Conservation (phyloP, 139 green algal species). For the Edaphochlamys debaryana region DNA sequence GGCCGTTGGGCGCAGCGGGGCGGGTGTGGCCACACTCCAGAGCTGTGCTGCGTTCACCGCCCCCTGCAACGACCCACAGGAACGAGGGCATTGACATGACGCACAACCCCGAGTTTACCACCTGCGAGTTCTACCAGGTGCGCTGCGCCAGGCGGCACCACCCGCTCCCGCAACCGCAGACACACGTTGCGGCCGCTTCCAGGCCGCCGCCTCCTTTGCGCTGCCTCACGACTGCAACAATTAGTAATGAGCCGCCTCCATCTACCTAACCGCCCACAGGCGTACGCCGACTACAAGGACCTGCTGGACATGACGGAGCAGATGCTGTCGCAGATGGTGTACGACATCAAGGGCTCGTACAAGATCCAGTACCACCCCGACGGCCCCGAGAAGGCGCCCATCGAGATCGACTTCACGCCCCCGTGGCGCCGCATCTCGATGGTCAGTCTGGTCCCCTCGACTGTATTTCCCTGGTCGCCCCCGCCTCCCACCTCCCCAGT, state of each 20-base stretch:
- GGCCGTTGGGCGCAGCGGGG: no score
- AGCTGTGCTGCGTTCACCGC: no score
- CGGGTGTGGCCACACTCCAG: no score
- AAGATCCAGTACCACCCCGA: slow-evolving; percentile 96
- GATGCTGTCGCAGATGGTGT: slow-evolving; percentile 93
- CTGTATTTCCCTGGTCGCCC: no score
- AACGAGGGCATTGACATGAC: slow-evolving; percentile 99
- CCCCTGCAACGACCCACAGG: no score
- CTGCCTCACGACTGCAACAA: no score
- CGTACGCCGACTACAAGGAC: slow-evolving; percentile 99
- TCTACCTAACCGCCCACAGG: slow-evolving; percentile 12
- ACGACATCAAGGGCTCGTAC: slow-evolving; percentile 91
- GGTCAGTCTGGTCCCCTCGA: slow-evolving; percentile 45
- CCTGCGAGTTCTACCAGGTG: slow-evolving; percentile 95
- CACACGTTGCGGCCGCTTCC: no score
- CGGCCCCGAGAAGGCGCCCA: slow-evolving; percentile 78
- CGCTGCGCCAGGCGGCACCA: no score
- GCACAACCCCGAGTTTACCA: slow-evolving; percentile 99
- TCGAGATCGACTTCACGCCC: slow-evolving; percentile 99
- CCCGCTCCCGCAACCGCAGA: no score
- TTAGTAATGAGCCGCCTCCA: no score
- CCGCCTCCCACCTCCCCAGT: no score
- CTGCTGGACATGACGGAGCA: slow-evolving; percentile 97
- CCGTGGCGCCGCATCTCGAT: slow-evolving; percentile 78
- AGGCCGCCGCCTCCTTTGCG: no score